Evolutionary conservation across 2,329 filamentous ascomycete genomes (phyloP).

Genomic region (Diaporthe eres): DNA sequence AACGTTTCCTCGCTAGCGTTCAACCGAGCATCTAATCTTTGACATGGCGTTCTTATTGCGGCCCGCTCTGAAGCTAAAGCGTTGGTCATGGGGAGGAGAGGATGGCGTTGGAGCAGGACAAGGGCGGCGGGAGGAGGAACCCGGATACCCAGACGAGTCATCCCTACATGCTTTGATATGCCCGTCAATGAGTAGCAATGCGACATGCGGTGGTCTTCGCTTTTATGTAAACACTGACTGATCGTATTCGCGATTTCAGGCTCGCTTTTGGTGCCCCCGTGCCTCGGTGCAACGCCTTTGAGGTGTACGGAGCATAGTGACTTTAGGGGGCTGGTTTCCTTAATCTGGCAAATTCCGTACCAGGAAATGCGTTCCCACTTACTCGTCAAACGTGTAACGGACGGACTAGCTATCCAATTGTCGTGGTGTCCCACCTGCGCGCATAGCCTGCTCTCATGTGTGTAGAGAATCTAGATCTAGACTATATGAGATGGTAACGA

Average conservation of each 20-base stretch:
- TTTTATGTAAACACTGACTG: not conserved
- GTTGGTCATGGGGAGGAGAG: not conserved
- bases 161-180: not conserved
- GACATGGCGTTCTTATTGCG: not conserved
- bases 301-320: not conserved
- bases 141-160: not conserved
- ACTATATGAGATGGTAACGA: not conserved
- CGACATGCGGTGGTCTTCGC: no score
- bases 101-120: not conserved
- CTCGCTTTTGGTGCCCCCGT: not conserved
- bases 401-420: not conserved
- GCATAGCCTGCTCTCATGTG: not conserved
- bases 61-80: not conserved
- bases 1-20: not conserved
- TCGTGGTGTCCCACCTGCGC: not conserved
- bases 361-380: not conserved
- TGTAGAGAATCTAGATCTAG: not conserved
- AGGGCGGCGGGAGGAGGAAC: not conserved
- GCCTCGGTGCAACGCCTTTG: not conserved
- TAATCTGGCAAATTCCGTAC: not conserved
- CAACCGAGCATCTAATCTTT: not conserved
- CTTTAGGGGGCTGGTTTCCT: no score
- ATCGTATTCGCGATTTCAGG: slow-evolving; percentile 17
- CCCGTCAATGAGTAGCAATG: not conserved
- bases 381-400: not conserved